Evolutionary conservation across 2,329 filamentous ascomycete genomes (phyloP).

Genomic region (Furcasterigmium furcatum): DNA sequence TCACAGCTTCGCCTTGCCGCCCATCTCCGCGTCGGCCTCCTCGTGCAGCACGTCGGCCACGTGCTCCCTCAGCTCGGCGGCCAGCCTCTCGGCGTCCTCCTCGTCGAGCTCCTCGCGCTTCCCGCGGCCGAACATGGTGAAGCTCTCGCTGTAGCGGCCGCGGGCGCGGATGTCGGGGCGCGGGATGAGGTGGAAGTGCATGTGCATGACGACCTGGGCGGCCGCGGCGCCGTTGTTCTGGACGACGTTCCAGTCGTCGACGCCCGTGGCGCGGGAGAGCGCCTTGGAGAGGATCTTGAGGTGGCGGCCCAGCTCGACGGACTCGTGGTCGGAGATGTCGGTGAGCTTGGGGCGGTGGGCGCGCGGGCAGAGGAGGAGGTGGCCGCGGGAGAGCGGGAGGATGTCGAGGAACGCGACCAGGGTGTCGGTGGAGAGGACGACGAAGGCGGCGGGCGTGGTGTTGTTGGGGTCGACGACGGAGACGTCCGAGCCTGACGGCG

Average conservation of each 20-base stretch:
- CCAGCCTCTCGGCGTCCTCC: constrained; percentile 63
- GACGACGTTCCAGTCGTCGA: constrained; percentile 90
- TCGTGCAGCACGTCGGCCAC: constrained; percentile 44
- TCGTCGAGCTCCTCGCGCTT: constrained; percentile 73
- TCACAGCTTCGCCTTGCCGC: constrained; percentile 33
- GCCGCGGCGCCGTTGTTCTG: constrained; percentile 92
- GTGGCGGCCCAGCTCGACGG: constrained; percentile 62
- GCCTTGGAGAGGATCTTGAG: constrained; percentile 72
- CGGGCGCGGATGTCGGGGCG: constrained; percentile 64
- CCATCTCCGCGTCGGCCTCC: constrained; percentile 25
- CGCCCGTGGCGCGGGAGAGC: constrained; percentile 64
- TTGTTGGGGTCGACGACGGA: constrained; percentile 25
- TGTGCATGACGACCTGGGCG: constrained; percentile 88
- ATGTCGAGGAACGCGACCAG: constrained; percentile 92
- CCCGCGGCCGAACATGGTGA: constrained; percentile 81
- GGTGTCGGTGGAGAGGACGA: constrained; percentile 74
- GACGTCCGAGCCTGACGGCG: constrained; percentile 33
- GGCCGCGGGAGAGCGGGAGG: constrained; percentile 78
- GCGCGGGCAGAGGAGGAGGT: constrained; percentile 79
- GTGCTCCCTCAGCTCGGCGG: constrained; percentile 47
- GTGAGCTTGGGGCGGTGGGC: constrained; percentile 74
- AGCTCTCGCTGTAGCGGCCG: constrained; percentile 56
- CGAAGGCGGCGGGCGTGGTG: constrained; percentile 45
- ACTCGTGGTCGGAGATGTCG: constrained; percentile 62
- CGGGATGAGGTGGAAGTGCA: constrained; percentile 94